Conservation (phyloP, 148 eudicot species). For the Rheum nobile region DNA sequence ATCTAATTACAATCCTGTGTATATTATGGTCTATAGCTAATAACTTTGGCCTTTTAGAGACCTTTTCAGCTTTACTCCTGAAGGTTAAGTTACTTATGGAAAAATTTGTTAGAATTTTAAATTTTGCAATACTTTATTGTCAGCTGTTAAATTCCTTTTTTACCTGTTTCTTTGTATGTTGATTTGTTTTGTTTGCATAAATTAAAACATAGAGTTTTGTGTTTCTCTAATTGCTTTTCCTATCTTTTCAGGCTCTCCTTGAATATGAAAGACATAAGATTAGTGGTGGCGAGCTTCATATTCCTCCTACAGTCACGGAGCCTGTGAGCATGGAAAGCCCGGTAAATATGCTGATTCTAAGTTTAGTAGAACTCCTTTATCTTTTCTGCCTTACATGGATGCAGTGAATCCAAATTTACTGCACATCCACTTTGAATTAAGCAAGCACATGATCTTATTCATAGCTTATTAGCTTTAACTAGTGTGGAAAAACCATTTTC, state of each 20-base stretch:
- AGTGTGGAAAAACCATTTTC: neutral
- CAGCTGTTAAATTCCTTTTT: neutral
- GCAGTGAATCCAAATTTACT: neutral
- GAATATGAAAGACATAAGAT: slow-evolving; percentile 32
- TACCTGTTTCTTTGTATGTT: neutral
- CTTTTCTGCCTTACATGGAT: neutral
- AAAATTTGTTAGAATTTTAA: neutral
- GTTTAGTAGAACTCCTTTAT: neutral
- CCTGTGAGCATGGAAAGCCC: slow-evolving; percentile 26
- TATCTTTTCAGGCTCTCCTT: slow-evolving; percentile 37
- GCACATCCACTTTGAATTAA: neutral
- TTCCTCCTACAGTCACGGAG: slow-evolving; percentile 22
- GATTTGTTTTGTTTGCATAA: neutral
- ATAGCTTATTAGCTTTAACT: neutral
- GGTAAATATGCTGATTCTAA: slow-evolving; percentile 13
- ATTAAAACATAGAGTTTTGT: neutral
- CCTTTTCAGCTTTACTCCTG: neutral
- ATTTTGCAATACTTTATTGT: neutral
- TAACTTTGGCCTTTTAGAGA: neutral
- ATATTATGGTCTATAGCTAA: neutral
- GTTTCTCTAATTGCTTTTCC: neutral
- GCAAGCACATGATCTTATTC: neutral
- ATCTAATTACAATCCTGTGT: neutral
- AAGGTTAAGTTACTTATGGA: neutral
- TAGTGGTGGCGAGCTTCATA: slow-evolving; percentile 20